Base-by-base conservation (phyloP, 441 rosid species). In the Erodium moschatum region DNA sequence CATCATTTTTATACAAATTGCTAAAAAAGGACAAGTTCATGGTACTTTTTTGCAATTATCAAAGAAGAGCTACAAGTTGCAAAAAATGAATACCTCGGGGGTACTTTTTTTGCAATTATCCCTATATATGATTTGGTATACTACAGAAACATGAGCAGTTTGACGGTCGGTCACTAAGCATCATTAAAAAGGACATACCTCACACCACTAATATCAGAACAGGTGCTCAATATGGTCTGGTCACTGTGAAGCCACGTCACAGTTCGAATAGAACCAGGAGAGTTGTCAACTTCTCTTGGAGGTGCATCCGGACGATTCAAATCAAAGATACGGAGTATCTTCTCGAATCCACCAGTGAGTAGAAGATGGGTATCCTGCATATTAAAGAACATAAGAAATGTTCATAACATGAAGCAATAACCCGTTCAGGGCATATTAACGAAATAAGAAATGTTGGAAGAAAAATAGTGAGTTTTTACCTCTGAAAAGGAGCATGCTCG, bases 161-260 rank as follows among this genome's bases (percentile, higher is more conserved):
- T 56, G 62, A 56, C 1, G 11, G 27, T 56, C 8, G 24, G 27
- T 56, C 24, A 19, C 1, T 9, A 20, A 18, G 6, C 6, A 56
- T 18, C 21, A 56, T 18, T 56, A 56, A 19, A 19, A 9, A 56
- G 62, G 61, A 1, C 62, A 56, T 56, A 56, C 62, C 62, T 56
- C 73, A 91, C 90, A 64, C 97, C 96, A 31, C 97, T 90, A 13
- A 86, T 84, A 70, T 91, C 96, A 80, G 89, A 73, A 70, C 92
- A 91, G 75, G 98, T 86, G 80, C 98, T 89, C 69, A 94, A 67
- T 65, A 94, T 89, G 21, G 96, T 89, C 79, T 89, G 91, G 74
- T 94, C 97, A 74, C 89, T 86, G 69, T 91, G 97, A 75, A 94
- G 93, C 97, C 98, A 94, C 15, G 96, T 89, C 50, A 85, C 89